Conservation (phyloP, 148 eudicot genomes). For the Cornus controversa region DNA sequence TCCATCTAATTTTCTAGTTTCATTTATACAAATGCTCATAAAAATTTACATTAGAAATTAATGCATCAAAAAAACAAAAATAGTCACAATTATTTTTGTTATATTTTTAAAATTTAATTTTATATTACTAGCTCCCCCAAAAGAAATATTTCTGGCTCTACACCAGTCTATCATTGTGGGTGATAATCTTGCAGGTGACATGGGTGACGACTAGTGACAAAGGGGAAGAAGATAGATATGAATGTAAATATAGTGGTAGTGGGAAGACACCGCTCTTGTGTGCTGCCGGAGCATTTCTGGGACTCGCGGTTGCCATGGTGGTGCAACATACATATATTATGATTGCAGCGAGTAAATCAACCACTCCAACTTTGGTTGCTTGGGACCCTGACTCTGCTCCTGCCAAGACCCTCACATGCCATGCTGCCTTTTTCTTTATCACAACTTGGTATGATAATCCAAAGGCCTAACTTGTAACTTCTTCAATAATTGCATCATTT, state of each 20-base stretch:
- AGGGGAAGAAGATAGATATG: slow-evolving; percentile 23
- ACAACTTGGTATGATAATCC: slow-evolving; percentile 62
- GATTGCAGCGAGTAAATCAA: slow-evolving; percentile 55
- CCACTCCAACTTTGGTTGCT: slow-evolving; percentile 45
- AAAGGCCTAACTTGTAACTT: too few species aligned
- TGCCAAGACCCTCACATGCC: slow-evolving; percentile 61
- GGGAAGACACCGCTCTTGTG: slow-evolving; percentile 41
- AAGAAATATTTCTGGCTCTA: too few species aligned
- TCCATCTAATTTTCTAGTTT: too few species aligned
- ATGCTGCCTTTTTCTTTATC: slow-evolving; percentile 81
- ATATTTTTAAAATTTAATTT: too few species aligned
- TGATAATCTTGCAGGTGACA: slow-evolving; percentile 27
- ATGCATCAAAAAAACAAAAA: too few species aligned
- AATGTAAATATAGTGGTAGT: slow-evolving; percentile 41
- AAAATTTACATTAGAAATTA: too few species aligned
- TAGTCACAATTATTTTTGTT: too few species aligned
- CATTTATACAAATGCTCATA: too few species aligned
- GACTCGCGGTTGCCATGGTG: slow-evolving; percentile 47
- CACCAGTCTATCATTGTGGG: background rate
- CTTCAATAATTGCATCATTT: too few species aligned
- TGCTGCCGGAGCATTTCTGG: slow-evolving; percentile 34
- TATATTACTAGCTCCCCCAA: too few species aligned
- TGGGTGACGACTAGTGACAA: too few species aligned
- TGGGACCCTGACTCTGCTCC: slow-evolving; percentile 58
- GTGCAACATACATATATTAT: slow-evolving; percentile 52